Conservation (phyloP, 192 early-diverging fungal species). For the Backusella morwellensis region DNA sequence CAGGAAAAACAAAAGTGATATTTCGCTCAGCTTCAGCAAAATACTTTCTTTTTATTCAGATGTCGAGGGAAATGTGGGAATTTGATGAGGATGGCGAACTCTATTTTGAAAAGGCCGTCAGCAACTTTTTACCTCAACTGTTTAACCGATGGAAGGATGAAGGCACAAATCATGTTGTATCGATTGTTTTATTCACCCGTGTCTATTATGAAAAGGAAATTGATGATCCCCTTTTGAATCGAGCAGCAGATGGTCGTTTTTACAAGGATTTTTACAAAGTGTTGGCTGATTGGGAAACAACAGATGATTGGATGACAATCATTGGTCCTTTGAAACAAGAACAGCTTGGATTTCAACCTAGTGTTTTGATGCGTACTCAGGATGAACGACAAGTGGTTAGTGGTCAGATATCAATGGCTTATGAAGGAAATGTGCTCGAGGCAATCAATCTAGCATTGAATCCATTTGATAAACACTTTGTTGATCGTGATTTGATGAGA, state of each 20-base stretch:
- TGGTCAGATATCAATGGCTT: conserved; percentile 80
- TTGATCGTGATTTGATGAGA: conserved; percentile 90
- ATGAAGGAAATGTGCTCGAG: conserved; percentile 93
- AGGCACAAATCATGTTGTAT: conserved; percentile 92
- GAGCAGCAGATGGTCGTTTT: conserved; percentile 55
- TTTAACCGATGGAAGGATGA: conserved; percentile 82
- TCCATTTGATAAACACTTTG: conserved; percentile 90
- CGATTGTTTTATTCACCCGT: conserved; percentile 90
- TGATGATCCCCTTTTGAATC: conserved; percentile 37
- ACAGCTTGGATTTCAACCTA: conserved; percentile 69
- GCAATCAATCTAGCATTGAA: conserved; percentile 96
- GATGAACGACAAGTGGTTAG: conserved; percentile 53
- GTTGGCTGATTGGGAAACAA: conserved; percentile 88
- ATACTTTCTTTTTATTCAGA: conserved; percentile 93
- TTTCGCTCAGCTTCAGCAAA: conserved; percentile 94
- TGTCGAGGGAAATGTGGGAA: conserved; percentile 97
- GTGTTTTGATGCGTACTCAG: conserved; percentile 58
- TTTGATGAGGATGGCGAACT: conserved; percentile 97
- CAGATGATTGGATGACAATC: conserved; percentile 68
- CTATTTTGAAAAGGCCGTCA: conserved; percentile 90
- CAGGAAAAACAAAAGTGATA: conserved; percentile 74
- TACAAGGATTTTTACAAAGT: conserved; percentile 97
- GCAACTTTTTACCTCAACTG: conserved; percentile 85
- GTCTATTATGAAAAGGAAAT: conserved; percentile 67
- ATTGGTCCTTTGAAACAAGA: conserved; percentile 69